These are phyloP conservation scores for Tulasnella sp. DNA, from an alignment of 768 basidiomycete species.

Conservation along the genomic window DNA sequence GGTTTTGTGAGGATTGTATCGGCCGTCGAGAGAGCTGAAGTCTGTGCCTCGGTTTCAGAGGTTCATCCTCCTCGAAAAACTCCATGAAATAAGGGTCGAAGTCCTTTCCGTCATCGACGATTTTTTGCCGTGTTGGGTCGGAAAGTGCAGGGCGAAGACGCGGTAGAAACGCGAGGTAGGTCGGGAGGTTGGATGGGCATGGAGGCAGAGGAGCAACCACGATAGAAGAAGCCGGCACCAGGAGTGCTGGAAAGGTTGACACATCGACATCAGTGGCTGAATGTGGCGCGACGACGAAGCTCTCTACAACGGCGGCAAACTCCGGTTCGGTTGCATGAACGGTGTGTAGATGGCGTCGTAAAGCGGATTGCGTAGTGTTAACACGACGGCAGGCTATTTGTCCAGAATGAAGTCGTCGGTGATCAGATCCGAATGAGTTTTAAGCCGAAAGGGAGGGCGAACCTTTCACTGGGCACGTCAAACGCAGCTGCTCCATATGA, in stretches of 20 bases:
- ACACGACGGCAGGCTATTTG: not conserved
- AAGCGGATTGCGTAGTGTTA: not conserved
- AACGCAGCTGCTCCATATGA: slow-evolving; percentile 2
- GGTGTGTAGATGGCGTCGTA: not conserved
- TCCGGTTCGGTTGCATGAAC: not conserved
- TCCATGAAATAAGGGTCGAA: not conserved
- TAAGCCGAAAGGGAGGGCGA: not conserved
- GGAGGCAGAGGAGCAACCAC: not conserved
- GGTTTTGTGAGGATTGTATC: not conserved
- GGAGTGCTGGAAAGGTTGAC: not conserved
- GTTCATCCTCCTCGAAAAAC: not conserved
- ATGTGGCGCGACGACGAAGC: not conserved
- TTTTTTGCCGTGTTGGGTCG: not conserved
- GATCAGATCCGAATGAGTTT: not conserved
- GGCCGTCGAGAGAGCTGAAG: not conserved
- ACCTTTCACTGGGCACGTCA: slow-evolving; percentile 11
- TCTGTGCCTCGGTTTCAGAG: not conserved
- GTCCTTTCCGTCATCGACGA: not conserved
- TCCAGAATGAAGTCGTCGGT: not conserved
- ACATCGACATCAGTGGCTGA: not conserved
- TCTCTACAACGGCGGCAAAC: not conserved
- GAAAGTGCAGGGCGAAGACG: not conserved
- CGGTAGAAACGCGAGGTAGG: not conserved
- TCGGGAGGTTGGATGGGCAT: not conserved
- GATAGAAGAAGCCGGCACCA: not conserved